Evolutionary conservation across 768 basidiomycete genomes (phyloP).

Genomic region (Melanogaster broomeanus): DNA sequence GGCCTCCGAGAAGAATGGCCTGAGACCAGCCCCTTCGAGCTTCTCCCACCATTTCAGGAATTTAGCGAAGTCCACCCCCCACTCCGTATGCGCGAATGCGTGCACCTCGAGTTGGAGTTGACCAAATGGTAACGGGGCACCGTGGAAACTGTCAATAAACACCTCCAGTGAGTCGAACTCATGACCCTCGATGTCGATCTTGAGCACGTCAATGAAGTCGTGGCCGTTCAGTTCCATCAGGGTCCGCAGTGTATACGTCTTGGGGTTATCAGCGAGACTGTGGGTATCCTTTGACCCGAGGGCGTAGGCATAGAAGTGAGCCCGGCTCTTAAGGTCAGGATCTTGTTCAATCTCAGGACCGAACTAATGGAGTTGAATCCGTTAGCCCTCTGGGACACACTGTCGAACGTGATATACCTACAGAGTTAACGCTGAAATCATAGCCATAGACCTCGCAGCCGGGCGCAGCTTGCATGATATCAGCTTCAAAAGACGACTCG

Average conservation of each 20-base stretch:
- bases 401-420: constrained; percentile 15
- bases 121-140: constrained; percentile 61
- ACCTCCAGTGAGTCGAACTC: constrained; percentile 63
- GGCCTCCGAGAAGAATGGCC: constrained; percentile 72
- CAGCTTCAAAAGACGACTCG: constrained; percentile 56
- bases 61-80: constrained; percentile 52
- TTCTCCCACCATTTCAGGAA: constrained; percentile 72
- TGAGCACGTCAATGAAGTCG: constrained; percentile 67
- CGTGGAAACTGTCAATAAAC: constrained; percentile 44
- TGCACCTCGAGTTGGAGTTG: constrained; percentile 75
- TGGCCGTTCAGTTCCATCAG: constrained; percentile 71
- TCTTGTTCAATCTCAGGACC: constrained; percentile 45
- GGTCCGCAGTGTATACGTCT: constrained; percentile 62
- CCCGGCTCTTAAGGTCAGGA: constrained; percentile 29
- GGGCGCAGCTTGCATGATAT: constrained; percentile 43
- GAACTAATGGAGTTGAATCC: constrained; percentile 26
- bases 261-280: constrained; percentile 43
- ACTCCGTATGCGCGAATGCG: constrained; percentile 43
- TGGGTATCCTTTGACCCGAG: constrained; percentile 49
- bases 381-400: neutral
- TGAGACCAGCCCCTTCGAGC: constrained; percentile 66
- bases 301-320: constrained; percentile 49
- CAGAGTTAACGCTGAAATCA: constrained; percentile 40
- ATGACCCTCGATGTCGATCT: constrained; percentile 70
- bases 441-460: constrained; percentile 45